phyloP scores from a whole-genome alignment of 2,329 filamentous ascomycete genomes.

The Colletotrichum acutatum region DNA sequence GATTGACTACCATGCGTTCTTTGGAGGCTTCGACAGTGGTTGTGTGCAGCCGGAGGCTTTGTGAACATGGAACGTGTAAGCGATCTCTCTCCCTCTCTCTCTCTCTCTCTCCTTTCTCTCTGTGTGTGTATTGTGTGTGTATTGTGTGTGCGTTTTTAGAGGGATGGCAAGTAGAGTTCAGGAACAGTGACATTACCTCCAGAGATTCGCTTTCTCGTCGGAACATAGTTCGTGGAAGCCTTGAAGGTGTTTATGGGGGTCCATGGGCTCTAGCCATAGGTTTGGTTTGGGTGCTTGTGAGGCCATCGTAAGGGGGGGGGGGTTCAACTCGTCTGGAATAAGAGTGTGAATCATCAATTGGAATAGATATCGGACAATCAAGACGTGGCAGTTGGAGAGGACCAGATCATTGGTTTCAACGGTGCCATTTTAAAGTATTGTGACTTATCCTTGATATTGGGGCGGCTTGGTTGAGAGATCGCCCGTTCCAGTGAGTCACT shows the following conservation, averaged over 20 bases:
- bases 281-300: neutral
- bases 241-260: neutral
- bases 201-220: constrained; percentile 1
- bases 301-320: neutral
- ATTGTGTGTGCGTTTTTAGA: neutral
- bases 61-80: too few species aligned
- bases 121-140: neutral
- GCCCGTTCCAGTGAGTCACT: neutral
- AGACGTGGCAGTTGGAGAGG: neutral
- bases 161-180: neutral
- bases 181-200: constrained; percentile 9
- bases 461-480: neutral
- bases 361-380: neutral
- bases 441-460: neutral
- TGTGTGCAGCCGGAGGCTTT: neutral
- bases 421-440: too few species aligned
- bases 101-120: too few species aligned
- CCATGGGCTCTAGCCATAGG: constrained; percentile 16
- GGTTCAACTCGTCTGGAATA: too few species aligned
- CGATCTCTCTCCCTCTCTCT: too few species aligned
- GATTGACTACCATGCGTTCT: neutral
- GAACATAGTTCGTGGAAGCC: constrained; percentile 14
- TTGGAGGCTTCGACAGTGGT: neutral
- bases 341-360: neutral
- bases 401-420: too few species aligned